Base-by-base conservation (phyloP, 148 eudicot species). In the Dysphania ambrosioides region DNA sequence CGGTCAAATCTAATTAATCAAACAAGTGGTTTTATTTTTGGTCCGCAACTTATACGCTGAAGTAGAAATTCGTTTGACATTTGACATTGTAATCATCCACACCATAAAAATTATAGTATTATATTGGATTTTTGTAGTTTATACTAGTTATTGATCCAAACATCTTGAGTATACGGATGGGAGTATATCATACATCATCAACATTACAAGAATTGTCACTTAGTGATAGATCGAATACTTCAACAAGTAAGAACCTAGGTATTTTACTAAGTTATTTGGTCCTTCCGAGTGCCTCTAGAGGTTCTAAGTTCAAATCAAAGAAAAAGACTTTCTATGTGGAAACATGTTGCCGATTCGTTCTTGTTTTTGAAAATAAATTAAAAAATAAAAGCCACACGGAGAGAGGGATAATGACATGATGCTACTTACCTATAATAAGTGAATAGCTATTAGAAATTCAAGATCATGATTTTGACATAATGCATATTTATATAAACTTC, bases 251-350 rank as follows among this genome's bases (percentile, higher is more conserved):
- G n/a, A n/a, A n/a, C n/a, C n/a, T n/a, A n/a, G n/a, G 40, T 4
- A 36, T 36, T 8, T 36, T 36, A 36, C 13, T 0, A 3, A 42
- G 13, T 0, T 53, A 53, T 1, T 53, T 53, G 58, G 58, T 19
- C 75, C 9, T 57, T 72, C 57, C 23, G n/a, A 58, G 66, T 72
- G 30, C 42, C 27, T 40, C 75, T 57, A 72, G 13, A 58, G 63
- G 51, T 58, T 53, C 21, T 19, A 49, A 21, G 56, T 16, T 59
- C 16, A 59, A 59, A 27, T 16, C 2, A 58, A 24, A 10, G 16
- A 8, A 32, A 34, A 4, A 32, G 27, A 70, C n/a, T n/a, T n/a
- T n/a, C n/a, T n/a, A n/a, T n/a, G n/a, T n/a, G n/a, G n/a, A n/a
- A n/a, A n/a, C n/a, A n/a, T n/a, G n/a, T n/a, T n/a, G n/a, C n/a